Evolutionary conservation across 345 rosid species (phyloP).

Genomic region (Brassica napus): DNA sequence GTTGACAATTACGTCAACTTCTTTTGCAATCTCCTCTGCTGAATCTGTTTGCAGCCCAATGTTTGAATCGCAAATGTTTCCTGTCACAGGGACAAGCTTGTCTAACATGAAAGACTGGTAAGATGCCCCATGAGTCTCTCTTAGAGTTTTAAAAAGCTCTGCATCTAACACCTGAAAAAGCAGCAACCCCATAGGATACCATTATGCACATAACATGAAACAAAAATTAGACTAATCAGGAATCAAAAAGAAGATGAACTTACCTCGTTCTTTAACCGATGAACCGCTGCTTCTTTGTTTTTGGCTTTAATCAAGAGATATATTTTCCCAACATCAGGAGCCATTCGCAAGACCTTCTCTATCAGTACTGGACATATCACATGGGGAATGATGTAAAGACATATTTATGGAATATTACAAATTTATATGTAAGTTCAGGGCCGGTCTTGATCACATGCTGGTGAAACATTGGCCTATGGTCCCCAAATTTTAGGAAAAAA

Average conservation of each 20-base stretch:
- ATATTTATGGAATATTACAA: not conserved
- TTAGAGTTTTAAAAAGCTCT: constrained; percentile 77
- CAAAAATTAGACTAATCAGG: not conserved
- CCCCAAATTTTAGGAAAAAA: too few species aligned
- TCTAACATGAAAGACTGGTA: constrained; percentile 70
- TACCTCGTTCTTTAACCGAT: constrained; percentile 77
- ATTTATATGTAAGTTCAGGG: not conserved
- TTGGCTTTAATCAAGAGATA: constrained; percentile 79
- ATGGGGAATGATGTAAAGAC: not conserved
- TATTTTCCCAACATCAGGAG: constrained; percentile 85
- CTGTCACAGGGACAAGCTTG: constrained; percentile 81
- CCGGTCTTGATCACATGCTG: too few species aligned
- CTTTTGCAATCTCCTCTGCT: constrained; percentile 54
- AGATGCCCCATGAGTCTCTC: constrained; percentile 70
- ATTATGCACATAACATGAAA: not conserved
- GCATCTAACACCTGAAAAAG: constrained; percentile 63
- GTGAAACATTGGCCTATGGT: too few species aligned
- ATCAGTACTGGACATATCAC: constrained; percentile 57
- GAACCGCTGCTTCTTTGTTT: constrained; percentile 70
- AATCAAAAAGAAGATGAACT: constrained; percentile 13
- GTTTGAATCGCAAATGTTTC: constrained; percentile 65
- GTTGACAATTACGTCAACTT: constrained; percentile 66
- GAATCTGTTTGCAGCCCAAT: constrained; percentile 70
- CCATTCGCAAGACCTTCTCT: constrained; percentile 82
- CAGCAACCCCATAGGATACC: constrained; percentile 6